Percentiles rank a stretch among this genome's conserved stretches.
Conservation (phyloP, 805 yeast species). For the Candida ipomoeae region DNA sequence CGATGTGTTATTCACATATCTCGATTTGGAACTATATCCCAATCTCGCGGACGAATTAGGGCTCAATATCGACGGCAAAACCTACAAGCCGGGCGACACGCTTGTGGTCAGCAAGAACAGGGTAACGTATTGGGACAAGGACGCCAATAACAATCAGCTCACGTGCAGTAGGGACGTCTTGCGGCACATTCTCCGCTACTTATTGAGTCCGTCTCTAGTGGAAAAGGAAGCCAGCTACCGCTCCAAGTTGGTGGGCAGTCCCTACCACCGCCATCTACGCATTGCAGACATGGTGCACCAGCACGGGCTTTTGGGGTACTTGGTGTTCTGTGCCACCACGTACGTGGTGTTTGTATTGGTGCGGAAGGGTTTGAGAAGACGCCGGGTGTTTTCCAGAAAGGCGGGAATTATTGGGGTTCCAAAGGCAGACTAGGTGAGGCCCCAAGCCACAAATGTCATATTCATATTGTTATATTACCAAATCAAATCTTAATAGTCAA, state of each 20-base stretch:
- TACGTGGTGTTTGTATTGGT: constrained; percentile 4
- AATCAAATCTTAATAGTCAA: too few species aligned
- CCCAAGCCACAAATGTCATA: too few species aligned
- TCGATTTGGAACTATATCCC: constrained; percentile 44
- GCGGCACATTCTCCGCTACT: constrained; percentile 34
- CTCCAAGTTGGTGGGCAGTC: constrained; percentile 39
- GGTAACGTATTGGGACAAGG: constrained; percentile 28
- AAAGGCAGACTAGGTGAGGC: constrained; percentile 8
- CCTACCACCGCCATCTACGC: constrained; percentile 35
- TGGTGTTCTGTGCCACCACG: constrained; percentile 11
- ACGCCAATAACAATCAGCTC: constrained; percentile 35
- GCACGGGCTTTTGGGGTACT: constrained; percentile 43
- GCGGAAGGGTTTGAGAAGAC: constrained; percentile 1
- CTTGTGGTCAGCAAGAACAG: constrained; percentile 48
- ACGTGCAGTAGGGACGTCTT: constrained; percentile 29
- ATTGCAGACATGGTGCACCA: constrained; percentile 44
- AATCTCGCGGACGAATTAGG: constrained; percentile 25
- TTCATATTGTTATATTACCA: too few species aligned
- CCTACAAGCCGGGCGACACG: constrained; percentile 50
- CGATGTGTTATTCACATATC: constrained; percentile 43
- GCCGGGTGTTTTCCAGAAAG: neutral
- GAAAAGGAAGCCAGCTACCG: constrained; percentile 12
- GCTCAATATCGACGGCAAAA: constrained; percentile 36
- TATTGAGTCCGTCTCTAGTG: constrained; percentile 32
- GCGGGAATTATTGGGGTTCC: constrained; percentile 15